phyloP scores from a whole-genome alignment of 2,329 filamentous ascomycete genomes.

The Hypoxylon rubiginosum region DNA sequence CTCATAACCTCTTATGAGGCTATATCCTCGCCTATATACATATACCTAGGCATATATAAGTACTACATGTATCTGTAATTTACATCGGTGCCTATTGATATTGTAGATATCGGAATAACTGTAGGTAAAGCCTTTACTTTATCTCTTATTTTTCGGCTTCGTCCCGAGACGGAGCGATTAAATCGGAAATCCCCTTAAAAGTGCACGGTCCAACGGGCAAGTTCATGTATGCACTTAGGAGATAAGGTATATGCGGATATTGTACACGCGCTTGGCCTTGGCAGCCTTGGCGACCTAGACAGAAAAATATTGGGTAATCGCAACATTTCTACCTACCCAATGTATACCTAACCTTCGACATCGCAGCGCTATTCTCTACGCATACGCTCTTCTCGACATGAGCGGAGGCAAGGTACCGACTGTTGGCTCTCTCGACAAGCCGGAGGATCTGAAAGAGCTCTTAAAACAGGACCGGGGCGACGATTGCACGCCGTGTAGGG shows the following conservation, averaged over 20 bases:
- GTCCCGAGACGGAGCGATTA: background rate
- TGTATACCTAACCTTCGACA: background rate
- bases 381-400: conserved; percentile 53
- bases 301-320: conserved; percentile 1
- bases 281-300: background rate
- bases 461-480: conserved; percentile 69
- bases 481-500: conserved; percentile 78
- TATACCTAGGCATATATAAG: background rate
- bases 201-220: background rate
- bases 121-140: background rate
- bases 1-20: background rate
- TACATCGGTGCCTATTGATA: background rate
- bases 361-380: background rate
- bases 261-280: background rate
- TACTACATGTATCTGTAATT: no score
- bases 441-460: conserved; percentile 71
- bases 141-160: background rate
- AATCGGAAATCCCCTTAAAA: background rate
- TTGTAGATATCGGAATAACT: background rate
- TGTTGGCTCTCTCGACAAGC: conserved; percentile 68
- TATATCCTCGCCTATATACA: background rate
- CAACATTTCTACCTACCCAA: conserved; percentile 3
- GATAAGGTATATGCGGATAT: background rate
- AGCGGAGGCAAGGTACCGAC: conserved; percentile 64
- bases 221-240: background rate